These are phyloP conservation scores for Cryptococcus jaspeensis DNA, from an alignment of 1,284 basidiomycete species.

Conservation along the genomic window DNA sequence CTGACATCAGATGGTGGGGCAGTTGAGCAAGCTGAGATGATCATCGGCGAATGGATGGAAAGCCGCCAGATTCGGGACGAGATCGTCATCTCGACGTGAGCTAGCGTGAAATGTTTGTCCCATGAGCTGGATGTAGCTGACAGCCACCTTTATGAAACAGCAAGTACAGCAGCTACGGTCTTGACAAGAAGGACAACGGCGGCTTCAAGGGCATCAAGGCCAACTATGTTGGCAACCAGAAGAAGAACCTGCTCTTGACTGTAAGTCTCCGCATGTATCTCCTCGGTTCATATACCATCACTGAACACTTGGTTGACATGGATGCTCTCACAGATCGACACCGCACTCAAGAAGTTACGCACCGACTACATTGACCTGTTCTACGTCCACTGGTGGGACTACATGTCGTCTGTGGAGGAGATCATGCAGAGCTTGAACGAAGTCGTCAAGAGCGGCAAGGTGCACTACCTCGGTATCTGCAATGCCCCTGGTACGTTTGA, in stretches of 20 bases:
- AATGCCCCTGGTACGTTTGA: conserved; percentile 50
- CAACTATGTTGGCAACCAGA: conserved; percentile 50
- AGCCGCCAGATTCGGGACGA: conserved; percentile 34
- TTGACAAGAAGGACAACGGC: conserved; percentile 18
- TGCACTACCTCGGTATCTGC: conserved; percentile 50
- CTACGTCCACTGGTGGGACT: conserved; percentile 40
- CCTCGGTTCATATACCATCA: too few relatives aligned
- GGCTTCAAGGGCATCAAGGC: conserved; percentile 17
- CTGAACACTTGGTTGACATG: too few relatives aligned
- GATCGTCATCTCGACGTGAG: conserved; percentile 30
- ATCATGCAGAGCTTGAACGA: conserved; percentile 52
- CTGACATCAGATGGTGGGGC: neutral
- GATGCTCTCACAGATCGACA: conserved; percentile 21
- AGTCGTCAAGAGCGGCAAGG: conserved; percentile 49
- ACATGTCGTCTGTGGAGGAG: conserved; percentile 51
- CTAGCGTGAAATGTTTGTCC: too few relatives aligned
- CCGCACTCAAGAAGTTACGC: conserved; percentile 50
- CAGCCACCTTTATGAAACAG: conserved; percentile 10
- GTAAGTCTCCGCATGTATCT: conserved; percentile 33
- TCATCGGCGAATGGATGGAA: conserved; percentile 53
- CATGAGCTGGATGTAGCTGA: too few relatives aligned
- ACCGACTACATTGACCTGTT: conserved; percentile 54
- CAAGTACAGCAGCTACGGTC: conserved; percentile 32
- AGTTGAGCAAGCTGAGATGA: conserved; percentile 47
- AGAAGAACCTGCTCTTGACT: conserved; percentile 32